Base-by-base conservation (phyloP, 192 early-diverging fungal species). In the Haplosporangium gracile region DNA sequence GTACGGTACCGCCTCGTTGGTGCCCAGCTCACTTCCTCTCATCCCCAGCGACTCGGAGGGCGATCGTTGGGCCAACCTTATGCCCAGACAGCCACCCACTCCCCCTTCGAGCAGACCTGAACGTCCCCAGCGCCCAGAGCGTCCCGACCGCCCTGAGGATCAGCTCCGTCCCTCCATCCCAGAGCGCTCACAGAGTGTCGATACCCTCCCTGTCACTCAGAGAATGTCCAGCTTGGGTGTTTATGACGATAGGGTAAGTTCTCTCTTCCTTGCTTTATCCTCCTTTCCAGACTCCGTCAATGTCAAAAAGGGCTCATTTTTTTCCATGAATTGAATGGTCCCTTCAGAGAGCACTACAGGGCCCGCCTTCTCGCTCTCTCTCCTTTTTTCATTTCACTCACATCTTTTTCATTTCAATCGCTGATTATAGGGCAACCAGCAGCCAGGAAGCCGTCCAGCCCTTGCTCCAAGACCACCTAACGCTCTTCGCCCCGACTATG, bases 31-130 rank as follows among this genome's bases (percentile, higher is more conserved):
- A 57, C 79, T 86, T 2, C 85, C 89, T 29, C 68, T 81, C 8
- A 68, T 79, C n/a, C 89, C 89, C 4, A 81, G 57, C 22, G 79
- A 84, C 34, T 72, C 79, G n/a, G 91, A 91, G 68, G 76, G 72
- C 36, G 90, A 93, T 74, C 89, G 91, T 40, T 93, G 92, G 92
- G 89, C 90, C 36, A 92, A 93, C 88, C 81, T 94, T 72, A 78
- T 94, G 81, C 82, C 92, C 83, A 90, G 75, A 80, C 86, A 88
- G 57, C 79, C 78, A 70, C 73, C 79, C 18, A 63, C 83, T n/a
- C 73, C 81, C n/a, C 81, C 76, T 47, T 75, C 82, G 9, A 79
- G 79, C 22, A 76, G 80, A 36, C 82, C 83, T 43, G 78, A 79
- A 8, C 83, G 84, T 70, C 84, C 84, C 24, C 79, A 81, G 71